Conservation (phyloP, 805 yeast species). For the Starmerella davenportii region DNA sequence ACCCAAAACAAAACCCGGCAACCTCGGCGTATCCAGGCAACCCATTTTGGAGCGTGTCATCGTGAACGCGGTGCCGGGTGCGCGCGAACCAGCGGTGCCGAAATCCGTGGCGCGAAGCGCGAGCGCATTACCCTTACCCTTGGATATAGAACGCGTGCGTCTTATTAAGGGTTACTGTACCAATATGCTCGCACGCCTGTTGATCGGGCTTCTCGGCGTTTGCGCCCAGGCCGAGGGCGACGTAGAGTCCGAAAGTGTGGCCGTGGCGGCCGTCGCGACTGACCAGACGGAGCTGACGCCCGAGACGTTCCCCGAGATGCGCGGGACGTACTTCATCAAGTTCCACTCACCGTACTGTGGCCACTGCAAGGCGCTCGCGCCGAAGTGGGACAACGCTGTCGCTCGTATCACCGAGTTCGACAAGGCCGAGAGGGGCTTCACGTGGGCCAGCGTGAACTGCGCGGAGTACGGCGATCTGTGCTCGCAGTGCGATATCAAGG, state of each 20-base stretch:
- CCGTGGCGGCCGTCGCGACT: not conserved
- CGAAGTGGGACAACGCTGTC: constrained; percentile 62
- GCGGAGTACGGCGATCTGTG: constrained; percentile 77
- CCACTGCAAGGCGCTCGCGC: constrained; percentile 67
- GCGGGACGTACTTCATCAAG: constrained; percentile 59
- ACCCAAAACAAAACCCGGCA: too few species aligned
- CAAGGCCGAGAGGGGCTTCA: constrained; percentile 33
- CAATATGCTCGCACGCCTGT: not conserved
- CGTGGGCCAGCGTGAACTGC: constrained; percentile 61
- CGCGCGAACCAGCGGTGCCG: too few species aligned
- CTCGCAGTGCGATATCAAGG: constrained; percentile 38
- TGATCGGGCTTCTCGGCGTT: not conserved
- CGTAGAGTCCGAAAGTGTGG: not conserved
- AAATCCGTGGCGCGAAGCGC: too few species aligned
- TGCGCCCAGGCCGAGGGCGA: not conserved
- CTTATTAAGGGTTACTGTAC: too few species aligned
- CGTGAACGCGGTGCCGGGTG: too few species aligned
- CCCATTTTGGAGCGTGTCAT: too few species aligned
- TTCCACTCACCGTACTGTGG: constrained; percentile 78
- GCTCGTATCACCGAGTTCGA: constrained; percentile 22
- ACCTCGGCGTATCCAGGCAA: too few species aligned
- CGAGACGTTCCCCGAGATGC: constrained; percentile 15
- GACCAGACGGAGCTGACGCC: constrained; percentile 11
- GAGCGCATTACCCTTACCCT: too few species aligned
- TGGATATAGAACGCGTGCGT: too few species aligned